Base-by-base conservation (phyloP, 192 early-diverging fungal species). In the Bifiguratus adelaidae region DNA sequence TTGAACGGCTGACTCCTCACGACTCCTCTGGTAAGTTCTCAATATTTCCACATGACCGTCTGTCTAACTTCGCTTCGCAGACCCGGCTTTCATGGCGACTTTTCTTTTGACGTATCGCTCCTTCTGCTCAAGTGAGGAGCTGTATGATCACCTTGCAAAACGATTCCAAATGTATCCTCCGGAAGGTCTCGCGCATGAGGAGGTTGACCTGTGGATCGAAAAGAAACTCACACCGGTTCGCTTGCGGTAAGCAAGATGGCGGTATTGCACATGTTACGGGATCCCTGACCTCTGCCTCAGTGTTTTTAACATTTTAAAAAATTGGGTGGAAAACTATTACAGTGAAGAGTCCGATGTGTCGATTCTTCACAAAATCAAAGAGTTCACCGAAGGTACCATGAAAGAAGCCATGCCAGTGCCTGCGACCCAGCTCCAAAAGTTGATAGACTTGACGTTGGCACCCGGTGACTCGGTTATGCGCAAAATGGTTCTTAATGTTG, bases 21-120 rank as follows among this genome's bases (percentile, higher is more conserved):
- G 90, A 97, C 50, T 76, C 77, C 12, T 48, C 70, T 6, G 49
- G 49, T 67, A 61, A 22, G 70, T 50, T 24, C n/a, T 12, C 22
- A 18, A 9, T 8, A 34, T 34, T 40, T 15, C 1, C 16, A 40
- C 37, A 40, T 6, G 22, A 15, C 11, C 32, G 11, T 13, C 15
- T 15, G 32, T 34, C 11, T 34, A 11, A 13, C 15, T 34, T 15
- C 67, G 44, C 3, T 49, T 6, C 6, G 13, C 44, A 63, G 92
- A 98, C 43, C 59, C 79, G 37, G 82, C 80, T 59, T 97, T 89
- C 65, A 82, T 79, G 26, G 75, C 72, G 22, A 87, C 91, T 0
- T 97, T 99, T 60, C 53, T 99, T 46, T 67, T 99, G 27, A 96
- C 95, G 2, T 99, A 95, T 69, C 88, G 89, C 23, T 91, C 91